These are phyloP conservation scores for Chytriomyces confervae DNA, from an alignment of 192 early-diverging fungal genomes.

Conservation along the genomic window DNA sequence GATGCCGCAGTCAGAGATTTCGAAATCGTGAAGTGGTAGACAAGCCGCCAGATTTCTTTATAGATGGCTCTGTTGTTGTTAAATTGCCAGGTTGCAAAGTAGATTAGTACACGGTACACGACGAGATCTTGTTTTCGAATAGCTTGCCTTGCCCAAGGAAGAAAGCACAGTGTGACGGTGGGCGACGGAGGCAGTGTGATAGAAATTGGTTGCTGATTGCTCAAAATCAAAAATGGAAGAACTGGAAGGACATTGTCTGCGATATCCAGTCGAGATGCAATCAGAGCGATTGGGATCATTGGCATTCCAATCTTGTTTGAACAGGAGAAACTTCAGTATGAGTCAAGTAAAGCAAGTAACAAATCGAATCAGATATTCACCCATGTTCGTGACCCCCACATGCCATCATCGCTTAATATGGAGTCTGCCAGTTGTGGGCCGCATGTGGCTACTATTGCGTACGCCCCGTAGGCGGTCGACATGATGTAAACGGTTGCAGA, in stretches of 20 bases:
- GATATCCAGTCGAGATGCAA: slow-evolving; percentile 38
- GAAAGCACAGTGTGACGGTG: slow-evolving; percentile 42
- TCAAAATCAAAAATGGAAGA: slow-evolving; percentile 45
- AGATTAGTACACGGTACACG: neutral
- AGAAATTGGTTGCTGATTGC: slow-evolving; percentile 33
- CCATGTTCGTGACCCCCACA: neutral
- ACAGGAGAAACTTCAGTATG: neutral
- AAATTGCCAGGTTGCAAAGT: slow-evolving; percentile 8
- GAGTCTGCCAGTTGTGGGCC: slow-evolving; percentile 39
- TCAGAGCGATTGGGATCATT: slow-evolving; percentile 44
- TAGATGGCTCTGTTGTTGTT: slow-evolving; percentile 18
- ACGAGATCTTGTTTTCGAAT: no score
- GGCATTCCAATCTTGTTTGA: slow-evolving; percentile 40
- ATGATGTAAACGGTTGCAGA: slow-evolving; percentile 36
- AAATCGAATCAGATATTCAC: neutral
- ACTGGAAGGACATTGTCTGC: slow-evolving; percentile 46
- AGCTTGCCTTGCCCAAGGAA: slow-evolving; percentile 41
- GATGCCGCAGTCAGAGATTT: neutral
- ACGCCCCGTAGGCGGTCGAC: slow-evolving; percentile 46
- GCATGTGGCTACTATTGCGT: slow-evolving; percentile 44
- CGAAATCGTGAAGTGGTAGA: slow-evolving; percentile 24
- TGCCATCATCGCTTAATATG: slow-evolving; percentile 34
- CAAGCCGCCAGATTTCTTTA: slow-evolving; percentile 31
- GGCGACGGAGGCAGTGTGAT: slow-evolving; percentile 47
- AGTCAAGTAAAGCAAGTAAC: neutral